phyloP scores from a whole-genome alignment of 1,139 yeast species.

The Geotrichum citri-aurantii region DNA sequence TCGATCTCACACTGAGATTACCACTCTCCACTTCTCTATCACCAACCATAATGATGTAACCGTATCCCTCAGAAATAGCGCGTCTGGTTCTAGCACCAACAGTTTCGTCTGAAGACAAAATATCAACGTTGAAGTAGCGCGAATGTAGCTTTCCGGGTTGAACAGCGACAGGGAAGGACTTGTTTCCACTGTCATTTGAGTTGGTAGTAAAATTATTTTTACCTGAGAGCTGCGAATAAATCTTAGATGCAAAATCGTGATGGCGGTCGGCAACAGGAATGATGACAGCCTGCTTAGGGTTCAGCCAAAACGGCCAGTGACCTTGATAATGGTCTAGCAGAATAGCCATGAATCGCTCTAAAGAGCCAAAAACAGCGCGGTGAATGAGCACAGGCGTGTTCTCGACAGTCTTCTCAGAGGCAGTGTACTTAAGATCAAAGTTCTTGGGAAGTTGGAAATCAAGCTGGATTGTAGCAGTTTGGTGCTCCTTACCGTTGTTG shows the following conservation, averaged over 20 bases:
- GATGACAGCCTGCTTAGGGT: conserved; percentile 87
- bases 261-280: conserved; percentile 71
- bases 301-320: conserved; percentile 97
- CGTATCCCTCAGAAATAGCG: conserved; percentile 69
- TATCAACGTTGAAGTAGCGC: conserved; percentile 64
- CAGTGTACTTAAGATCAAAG: conserved; percentile 59
- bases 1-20: conserved; percentile 60
- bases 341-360: conserved; percentile 88
- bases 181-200: not conserved
- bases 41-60: conserved; percentile 77
- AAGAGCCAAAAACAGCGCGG: conserved; percentile 90
- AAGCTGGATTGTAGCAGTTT: conserved; percentile 91
- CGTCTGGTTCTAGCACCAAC: conserved; percentile 77
- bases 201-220: conserved; percentile 11
- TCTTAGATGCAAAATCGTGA: conserved; percentile 47
- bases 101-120: conserved; percentile 69
- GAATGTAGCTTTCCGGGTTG: conserved; percentile 42
- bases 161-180: conserved; percentile 5
- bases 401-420: conserved; percentile 23
- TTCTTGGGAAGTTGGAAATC: conserved; percentile 61
- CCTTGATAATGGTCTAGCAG: conserved; percentile 88
- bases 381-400: conserved; percentile 83
- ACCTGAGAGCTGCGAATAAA: conserved; percentile 48
- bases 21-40: conserved; percentile 68
- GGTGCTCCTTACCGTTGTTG: conserved; percentile 78